phyloP scores from a whole-genome alignment of 2,329 filamentous ascomycete species.

The Cryphonectria radicalis region DNA sequence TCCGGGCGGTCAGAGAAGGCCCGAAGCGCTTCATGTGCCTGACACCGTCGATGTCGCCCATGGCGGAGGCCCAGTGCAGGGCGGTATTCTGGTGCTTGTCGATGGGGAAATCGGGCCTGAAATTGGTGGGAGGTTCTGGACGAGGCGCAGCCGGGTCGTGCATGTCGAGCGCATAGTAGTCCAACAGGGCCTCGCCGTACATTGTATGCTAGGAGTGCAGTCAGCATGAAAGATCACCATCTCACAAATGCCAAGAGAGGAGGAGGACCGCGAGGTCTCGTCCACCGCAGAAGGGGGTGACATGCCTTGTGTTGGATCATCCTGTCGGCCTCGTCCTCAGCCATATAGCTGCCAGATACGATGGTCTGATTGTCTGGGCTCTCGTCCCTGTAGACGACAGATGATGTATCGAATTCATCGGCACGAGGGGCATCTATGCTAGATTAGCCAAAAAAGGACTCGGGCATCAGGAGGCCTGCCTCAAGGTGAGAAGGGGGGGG shows the following conservation, averaged over 20 bases:
- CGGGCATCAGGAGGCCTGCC: slow-evolving; percentile 18
- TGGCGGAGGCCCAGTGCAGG: slow-evolving; percentile 95
- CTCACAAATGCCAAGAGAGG: neutral
- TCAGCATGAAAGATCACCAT: slow-evolving; percentile 40
- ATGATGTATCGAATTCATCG: slow-evolving; percentile 65
- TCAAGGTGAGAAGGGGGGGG: neutral
- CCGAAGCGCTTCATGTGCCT: slow-evolving; percentile 83
- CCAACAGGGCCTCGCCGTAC: slow-evolving; percentile 90
- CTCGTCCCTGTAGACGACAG: slow-evolving; percentile 55
- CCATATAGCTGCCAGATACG: slow-evolving; percentile 82
- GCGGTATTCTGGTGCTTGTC: slow-evolving; percentile 92
- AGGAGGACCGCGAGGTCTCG: neutral
- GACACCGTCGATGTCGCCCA: slow-evolving; percentile 93
- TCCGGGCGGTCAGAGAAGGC: slow-evolving; percentile 73
- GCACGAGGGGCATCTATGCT: slow-evolving; percentile 43
- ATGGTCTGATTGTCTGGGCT: slow-evolving; percentile 84
- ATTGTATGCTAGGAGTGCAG: slow-evolving; percentile 83
- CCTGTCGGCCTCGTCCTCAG: slow-evolving; percentile 76
- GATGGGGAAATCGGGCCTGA: slow-evolving; percentile 89
- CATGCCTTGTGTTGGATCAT: slow-evolving; percentile 53
- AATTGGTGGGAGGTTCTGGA: slow-evolving; percentile 81
- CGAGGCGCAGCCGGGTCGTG: slow-evolving; percentile 73
- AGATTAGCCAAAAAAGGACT: slow-evolving; percentile 29
- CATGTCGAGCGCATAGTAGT: slow-evolving; percentile 91
- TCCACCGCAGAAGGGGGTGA: neutral